phyloP scores from a whole-genome alignment of 352 stramenopile genomes.

The Aphanomyces astaci region DNA sequence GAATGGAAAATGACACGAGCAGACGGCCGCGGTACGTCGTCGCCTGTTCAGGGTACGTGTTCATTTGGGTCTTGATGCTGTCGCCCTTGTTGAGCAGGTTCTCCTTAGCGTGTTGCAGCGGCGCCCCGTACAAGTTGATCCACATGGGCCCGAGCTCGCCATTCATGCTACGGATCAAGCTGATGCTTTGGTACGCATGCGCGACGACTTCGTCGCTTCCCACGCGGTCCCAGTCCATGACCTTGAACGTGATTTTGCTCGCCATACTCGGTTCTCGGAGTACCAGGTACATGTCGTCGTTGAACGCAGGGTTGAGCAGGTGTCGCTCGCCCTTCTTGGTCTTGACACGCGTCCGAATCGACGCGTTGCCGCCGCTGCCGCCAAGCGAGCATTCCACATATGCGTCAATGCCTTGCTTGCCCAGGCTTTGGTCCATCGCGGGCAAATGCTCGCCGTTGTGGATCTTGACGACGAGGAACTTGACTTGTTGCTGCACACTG shows the following conservation, averaged over 20 bases:
- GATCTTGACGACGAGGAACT: conserved; percentile 60
- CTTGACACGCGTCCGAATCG: conserved; percentile 60
- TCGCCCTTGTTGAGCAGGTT: conserved; percentile 46
- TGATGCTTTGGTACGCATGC: conserved; percentile 62
- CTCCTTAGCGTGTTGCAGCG: conserved; percentile 46
- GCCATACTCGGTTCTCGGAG: conserved; percentile 73
- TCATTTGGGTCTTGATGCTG: conserved; percentile 76
- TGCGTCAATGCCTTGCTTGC: conserved; percentile 60
- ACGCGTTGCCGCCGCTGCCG: conserved; percentile 33
- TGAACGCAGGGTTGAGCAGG: conserved; percentile 60
- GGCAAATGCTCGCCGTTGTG: conserved; percentile 63
- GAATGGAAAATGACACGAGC: conserved; percentile 62
- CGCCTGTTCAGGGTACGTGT: conserved; percentile 68
- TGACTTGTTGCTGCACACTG: conserved; percentile 59
- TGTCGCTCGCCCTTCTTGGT: conserved; percentile 68
- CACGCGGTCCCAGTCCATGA: conserved; percentile 77
- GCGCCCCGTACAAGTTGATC: conserved; percentile 73
- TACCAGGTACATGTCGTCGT: conserved; percentile 71
- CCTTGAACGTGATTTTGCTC: conserved; percentile 56
- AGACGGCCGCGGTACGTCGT: conserved; percentile 78
- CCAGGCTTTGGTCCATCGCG: conserved; percentile 54
- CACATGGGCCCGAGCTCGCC: conserved; percentile 54
- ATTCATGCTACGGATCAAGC: conserved; percentile 56
- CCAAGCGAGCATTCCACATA: conserved; percentile 58
- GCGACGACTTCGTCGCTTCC: conserved; percentile 64